Base-by-base conservation (phyloP, 1,139 yeast genomes). In the Suzukiozyma palmioleophila region DNA sequence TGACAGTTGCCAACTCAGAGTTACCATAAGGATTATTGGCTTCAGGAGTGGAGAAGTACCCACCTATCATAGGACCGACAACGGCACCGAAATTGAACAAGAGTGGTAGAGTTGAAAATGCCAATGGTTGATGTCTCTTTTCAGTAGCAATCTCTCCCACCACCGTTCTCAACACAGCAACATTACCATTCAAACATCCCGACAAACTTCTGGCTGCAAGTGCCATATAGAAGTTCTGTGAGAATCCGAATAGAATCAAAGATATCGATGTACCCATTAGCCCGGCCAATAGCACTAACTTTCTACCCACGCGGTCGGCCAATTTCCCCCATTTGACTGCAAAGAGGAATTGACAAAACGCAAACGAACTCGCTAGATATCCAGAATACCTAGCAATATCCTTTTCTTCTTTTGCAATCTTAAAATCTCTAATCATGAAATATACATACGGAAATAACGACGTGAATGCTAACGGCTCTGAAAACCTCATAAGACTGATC, bases 381-480 rank as follows among this genome's bases (percentile, higher is more conserved):
- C 84, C 84, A 4, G 82, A 75, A 53, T 77, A 80, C 38, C 67
- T 64, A 2, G 82, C 69, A 28, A 79, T 73, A 26, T 75, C 74
- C 9, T 75, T 69, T 42, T 77, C 75, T 15, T 70, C 69, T 26
- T 69, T 66, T 2, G 78, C 73, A 24, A 77, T 63, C 5, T 75
- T 70, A 48, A 79, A 78, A 44, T 76, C 79, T 50, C 77, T 59
- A 26, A 81, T 78, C 81, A 80, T 77, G 56, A 77, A 80, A 54
- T 75, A 80, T 21, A 80, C 70, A 52, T 80, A 81, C 2, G 86
- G 85, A 54, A 80, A 79, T 26, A 78, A 53, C 2, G 84, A 78
- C 2, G 84, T 77, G 60, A 79, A 79, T 2, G 84, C 75, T 26
- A 81, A 66, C 1, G 86, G 85, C 51, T 80, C 86, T 8, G 79